Base-by-base conservation (phyloP, 345 rosid genomes). In the Eucalyptus rudis region DNA sequence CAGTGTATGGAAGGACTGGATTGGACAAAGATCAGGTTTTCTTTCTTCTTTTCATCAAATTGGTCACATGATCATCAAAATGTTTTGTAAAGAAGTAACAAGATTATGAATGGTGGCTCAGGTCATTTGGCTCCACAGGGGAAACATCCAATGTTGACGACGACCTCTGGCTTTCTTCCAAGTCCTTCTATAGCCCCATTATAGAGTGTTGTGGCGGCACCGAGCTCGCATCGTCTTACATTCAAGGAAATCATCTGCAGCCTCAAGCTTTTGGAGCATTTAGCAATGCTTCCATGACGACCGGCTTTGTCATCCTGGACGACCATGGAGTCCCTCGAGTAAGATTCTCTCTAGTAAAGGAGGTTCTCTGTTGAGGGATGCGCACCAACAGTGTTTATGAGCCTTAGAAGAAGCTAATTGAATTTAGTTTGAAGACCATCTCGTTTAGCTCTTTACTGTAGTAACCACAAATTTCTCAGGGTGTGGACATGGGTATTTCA, bases 81-180 rank as follows among this genome's bases (percentile, higher is more conserved):
- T 43, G 86, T 14, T 20, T 71, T 88, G 58, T 17, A 13, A 33
- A 31, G 89, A 90, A 86, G 59, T 51, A 87, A 86, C 33, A 84
- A 33, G 45, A 58, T 36, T 58, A 29, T 51, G 58, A 86, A 49
- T n/a, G 54, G 76, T 45, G 88, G 80, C 49, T 80, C 93, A 97
- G 99, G 89, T 71, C 89, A 58, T 94, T 96, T 90, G 93, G 92
- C 59, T 92, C 96, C 59, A 93, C 96, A 45, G 99, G 99, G 68
- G 99, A 97, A 94, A 91, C 98, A 88, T 97, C 99, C 29, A 95
- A 93, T 90, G 94, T 95, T 49, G 98, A 97, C 80, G 99, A 97
- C 66, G 98, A 95, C 93, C 98, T 97, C 64, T 97, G 99, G 99
- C 98, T 97, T 86, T 96, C 99, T 84, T 97, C 98, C 20, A 95